These are phyloP conservation scores for Zoysia pacifica DNA, from an alignment of 176 grass and related monocot species.

Conservation along the genomic window DNA sequence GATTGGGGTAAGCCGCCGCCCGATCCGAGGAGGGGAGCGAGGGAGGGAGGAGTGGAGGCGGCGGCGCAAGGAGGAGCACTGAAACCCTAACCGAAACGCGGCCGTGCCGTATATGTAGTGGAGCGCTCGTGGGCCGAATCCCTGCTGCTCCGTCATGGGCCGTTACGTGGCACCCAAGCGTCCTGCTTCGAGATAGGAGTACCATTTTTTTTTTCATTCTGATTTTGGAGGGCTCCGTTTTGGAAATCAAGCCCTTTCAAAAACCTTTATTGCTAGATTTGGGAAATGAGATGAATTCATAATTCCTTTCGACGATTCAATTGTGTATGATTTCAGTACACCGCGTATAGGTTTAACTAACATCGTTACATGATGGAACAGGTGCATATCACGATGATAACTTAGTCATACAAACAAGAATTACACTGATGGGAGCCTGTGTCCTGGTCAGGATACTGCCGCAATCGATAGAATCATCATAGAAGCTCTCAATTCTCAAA, in stretches of 20 bases:
- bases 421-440: no score
- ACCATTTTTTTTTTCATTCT: no score
- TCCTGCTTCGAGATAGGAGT: neutral
- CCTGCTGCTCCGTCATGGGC: neutral
- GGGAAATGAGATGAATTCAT: no score
- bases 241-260: neutral
- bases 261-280: neutral
- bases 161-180: neutral
- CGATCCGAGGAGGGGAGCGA: constrained; percentile 17
- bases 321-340: no score
- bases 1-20: neutral
- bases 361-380: no score
- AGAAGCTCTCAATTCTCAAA: no score
- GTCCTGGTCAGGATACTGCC: no score
- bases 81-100: constrained; percentile 15
- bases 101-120: neutral
- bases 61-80: neutral
- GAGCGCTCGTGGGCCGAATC: neutral
- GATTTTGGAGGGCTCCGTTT: neutral
- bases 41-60: constrained; percentile 20
- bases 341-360: no score
- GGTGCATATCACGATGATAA: no score
- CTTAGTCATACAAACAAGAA: no score
- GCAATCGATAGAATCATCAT: no score
- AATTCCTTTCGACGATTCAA: no score